These are phyloP conservation scores for Licmophora abbreviata DNA, from an alignment of 108 stramenopile genomes.

Conservation along the genomic window DNA sequence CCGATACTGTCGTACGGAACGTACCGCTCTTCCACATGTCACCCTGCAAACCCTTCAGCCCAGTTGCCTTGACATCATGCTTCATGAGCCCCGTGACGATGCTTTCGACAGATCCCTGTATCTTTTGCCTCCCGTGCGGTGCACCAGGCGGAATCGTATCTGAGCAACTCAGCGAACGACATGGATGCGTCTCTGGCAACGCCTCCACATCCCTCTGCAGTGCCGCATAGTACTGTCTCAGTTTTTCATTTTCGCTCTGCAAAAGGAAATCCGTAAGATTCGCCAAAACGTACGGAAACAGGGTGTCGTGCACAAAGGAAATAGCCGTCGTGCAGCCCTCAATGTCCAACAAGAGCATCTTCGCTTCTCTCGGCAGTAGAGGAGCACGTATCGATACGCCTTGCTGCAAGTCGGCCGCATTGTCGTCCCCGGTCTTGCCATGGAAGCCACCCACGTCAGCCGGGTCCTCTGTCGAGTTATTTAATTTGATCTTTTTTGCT, in stretches of 20 bases:
- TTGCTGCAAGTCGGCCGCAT: constrained; percentile 35
- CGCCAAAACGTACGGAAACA: constrained; percentile 72
- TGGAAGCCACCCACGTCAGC: constrained; percentile 36
- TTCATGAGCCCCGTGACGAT: constrained; percentile 40
- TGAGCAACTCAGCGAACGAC: too few relatives aligned
- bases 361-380: constrained; percentile 63
- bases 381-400: constrained; percentile 36
- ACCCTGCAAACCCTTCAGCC: constrained; percentile 76
- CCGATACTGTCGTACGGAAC: too few relatives aligned
- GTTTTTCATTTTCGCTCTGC: not conserved
- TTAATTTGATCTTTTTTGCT: constrained; percentile 17
- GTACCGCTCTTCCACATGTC: constrained; percentile 85
- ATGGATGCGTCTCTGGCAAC: not conserved
- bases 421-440: constrained; percentile 30
- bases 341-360: constrained; percentile 84
- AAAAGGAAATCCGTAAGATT: constrained; percentile 28
- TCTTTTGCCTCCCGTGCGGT: not conserved
- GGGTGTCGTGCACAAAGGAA: constrained; percentile 82
- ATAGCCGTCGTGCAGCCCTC: constrained; percentile 93
- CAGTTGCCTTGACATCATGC: constrained; percentile 70
- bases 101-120: constrained; percentile 5
- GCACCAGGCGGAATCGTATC: not conserved
- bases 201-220: not conserved
- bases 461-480: not conserved
- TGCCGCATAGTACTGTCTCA: not conserved